Base-by-base conservation (phyloP, 2,329 filamentous ascomycete genomes). In the Ophiocordyceps camponoti-saundersi region DNA sequence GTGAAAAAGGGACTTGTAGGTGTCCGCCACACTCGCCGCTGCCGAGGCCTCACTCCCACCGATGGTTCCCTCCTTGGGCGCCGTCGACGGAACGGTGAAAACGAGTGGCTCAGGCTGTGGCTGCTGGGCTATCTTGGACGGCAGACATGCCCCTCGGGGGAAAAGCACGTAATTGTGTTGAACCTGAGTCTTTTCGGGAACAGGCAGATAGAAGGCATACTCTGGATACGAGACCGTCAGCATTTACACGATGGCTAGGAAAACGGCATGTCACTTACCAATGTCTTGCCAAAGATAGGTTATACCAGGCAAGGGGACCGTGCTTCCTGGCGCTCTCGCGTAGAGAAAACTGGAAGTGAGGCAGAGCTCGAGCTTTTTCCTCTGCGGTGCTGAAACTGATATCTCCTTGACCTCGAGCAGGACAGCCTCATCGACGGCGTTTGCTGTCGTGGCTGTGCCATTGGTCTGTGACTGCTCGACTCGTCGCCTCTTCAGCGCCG, bases 141-240 rank as follows among this genome's bases (percentile, higher is more conserved):
- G 67, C 32, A 79, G 65, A 50, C 70, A 70, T 26, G 71, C 71
- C 47, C 71, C 70, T 47, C 65, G 66, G 0, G 78, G 79, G 49
- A 83, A 73, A 48, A 83, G 61, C 47, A 82, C 56, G 55, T 81
- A 83, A 60, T 81, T 83, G 61, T 77, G 70, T 56, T 82, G 78
- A 15, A 77, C 68, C 53, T 80, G 76, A 0, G 75, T 61, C 56
- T 82, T 82, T 53, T 82, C 78, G 10, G 79, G 78, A 0, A 82
- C 73, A 0, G 78, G 78, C 3, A 80, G 67, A 59, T 72, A 79
- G 56, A 82, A 79, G n/a, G 65, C 68, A 51, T 77, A 72, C 57
- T 79, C 78, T 80, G 50, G 26, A 29, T 29, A 3, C 16, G 11
- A 22, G 0, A 2, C 16, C 18, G 44, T 57, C 49, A 58, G 53